phyloP scores from a whole-genome alignment of 192 early-diverging fungal genomes.

The Spizellomyces sp. region DNA sequence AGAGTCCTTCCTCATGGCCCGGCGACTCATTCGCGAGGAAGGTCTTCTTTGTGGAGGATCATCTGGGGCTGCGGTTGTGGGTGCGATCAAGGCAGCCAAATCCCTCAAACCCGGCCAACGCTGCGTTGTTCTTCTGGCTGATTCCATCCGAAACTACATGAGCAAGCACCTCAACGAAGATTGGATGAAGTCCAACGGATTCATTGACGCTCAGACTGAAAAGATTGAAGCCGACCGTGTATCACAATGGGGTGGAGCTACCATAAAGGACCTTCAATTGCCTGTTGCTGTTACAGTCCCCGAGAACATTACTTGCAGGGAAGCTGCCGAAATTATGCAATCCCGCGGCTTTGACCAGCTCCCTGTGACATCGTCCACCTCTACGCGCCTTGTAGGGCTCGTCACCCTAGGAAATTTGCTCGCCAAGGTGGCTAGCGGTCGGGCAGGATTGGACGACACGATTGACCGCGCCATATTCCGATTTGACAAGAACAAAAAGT shows the following conservation, averaged over 20 bases:
- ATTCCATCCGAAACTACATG: constrained; percentile 99
- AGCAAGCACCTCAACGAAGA: constrained; percentile 98
- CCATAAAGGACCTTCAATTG: constrained; percentile 78
- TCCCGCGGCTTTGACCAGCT: constrained; percentile 92
- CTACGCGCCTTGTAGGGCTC: constrained; percentile 73
- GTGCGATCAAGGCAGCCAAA: constrained; percentile 84
- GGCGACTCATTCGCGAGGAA: constrained; percentile 95
- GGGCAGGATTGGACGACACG: constrained; percentile 60
- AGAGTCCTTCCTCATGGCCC: constrained; percentile 92
- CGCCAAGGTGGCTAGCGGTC: constrained; percentile 74
- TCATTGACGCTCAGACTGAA: constrained; percentile 75
- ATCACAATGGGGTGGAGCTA: constrained; percentile 79
- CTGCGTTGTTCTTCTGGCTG: constrained; percentile 93
- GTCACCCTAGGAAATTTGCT: constrained; percentile 87
- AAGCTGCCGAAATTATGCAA: constrained; percentile 89
- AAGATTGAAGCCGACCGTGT: constrained; percentile 66
- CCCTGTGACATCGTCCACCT: constrained; percentile 72
- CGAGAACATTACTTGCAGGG: constrained; percentile 61
- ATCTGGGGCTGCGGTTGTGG: constrained; percentile 89
- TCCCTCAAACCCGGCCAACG: constrained; percentile 83
- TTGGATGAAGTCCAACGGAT: constrained; percentile 92
- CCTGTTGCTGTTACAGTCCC: constrained; percentile 84
- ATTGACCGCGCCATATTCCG: constrained; percentile 78
- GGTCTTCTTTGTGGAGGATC: constrained; percentile 96
- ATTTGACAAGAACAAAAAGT: constrained; percentile 73